A percentile compares a stretch with the other conserved stretches of the same genome.
phyloP scores from a whole-genome alignment of 768 basidiomycete genomes.

The Antrodiella citrinella region DNA sequence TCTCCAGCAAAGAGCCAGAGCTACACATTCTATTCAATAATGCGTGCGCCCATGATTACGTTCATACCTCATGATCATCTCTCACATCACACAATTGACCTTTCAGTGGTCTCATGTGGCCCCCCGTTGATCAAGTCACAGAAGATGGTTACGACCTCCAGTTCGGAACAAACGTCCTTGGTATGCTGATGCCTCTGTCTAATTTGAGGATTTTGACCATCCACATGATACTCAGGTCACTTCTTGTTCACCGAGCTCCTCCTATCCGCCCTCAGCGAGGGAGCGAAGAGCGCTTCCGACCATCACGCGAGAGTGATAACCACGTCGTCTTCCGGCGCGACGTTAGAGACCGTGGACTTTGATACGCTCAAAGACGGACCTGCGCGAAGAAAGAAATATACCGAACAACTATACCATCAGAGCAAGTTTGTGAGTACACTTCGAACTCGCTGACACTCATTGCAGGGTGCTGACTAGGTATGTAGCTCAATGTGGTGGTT shows the following conservation, averaged over 20 bases:
- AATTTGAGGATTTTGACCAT: neutral
- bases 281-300: slow-evolving; percentile 23
- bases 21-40: slow-evolving; percentile 18
- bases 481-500: slow-evolving; percentile 27
- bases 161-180: slow-evolving; percentile 29
- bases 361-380: slow-evolving; percentile 15
- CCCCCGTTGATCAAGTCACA: slow-evolving; percentile 25
- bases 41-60: slow-evolving; percentile 6
- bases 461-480: neutral
- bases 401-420: slow-evolving; percentile 12
- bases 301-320: slow-evolving; percentile 29
- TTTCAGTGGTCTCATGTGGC: slow-evolving; percentile 27
- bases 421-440: slow-evolving; percentile 31
- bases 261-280: slow-evolving; percentile 24
- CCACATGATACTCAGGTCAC: slow-evolving; percentile 15
- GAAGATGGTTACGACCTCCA: slow-evolving; percentile 32
- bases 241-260: slow-evolving; percentile 30
- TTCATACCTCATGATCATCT: neutral
- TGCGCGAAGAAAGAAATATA: slow-evolving; percentile 6
- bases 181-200: slow-evolving; percentile 9
- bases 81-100: neutral
- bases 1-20: slow-evolving; percentile 12
- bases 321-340: slow-evolving; percentile 12
- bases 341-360: slow-evolving; percentile 5
- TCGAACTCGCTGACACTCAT: neutral